These are phyloP conservation scores for Coelastrella sp. DNA, from an alignment of 139 green algal genomes.

Conservation along the genomic window DNA sequence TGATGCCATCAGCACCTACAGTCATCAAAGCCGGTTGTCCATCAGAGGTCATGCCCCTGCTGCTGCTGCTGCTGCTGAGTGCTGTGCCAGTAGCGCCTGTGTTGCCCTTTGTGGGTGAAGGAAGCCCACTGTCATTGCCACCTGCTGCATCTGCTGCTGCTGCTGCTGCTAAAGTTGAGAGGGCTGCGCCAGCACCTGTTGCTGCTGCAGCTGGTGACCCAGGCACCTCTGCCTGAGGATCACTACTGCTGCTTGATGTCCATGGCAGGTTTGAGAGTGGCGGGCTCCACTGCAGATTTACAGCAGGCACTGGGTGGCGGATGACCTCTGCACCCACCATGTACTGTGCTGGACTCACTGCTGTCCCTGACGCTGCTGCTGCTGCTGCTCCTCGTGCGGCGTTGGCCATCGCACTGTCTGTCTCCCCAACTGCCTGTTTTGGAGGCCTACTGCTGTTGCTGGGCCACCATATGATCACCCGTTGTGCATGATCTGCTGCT, in stretches of 20 bases:
- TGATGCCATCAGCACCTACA: conserved; percentile 61
- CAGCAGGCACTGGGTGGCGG: conserved; percentile 54
- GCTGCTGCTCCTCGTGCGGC: background rate
- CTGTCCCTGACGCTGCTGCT: background rate
- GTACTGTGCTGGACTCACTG: background rate
- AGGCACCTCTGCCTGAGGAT: too few species aligned
- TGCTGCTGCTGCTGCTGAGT: conserved; percentile 15
- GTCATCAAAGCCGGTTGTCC: conserved; percentile 72
- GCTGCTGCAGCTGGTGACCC: background rate
- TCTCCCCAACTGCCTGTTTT: background rate
- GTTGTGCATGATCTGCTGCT: background rate
- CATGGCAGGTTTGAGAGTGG: conserved; percentile 20
- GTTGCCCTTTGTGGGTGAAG: background rate
- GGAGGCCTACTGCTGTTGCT: background rate
- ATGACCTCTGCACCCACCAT: conserved; percentile 59
- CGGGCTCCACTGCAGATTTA: conserved; percentile 63
- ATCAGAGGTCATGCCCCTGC: conserved; percentile 16
- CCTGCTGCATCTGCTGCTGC: conserved; percentile 22
- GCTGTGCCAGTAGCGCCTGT: conserved; percentile 8
- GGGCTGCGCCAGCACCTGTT: background rate
- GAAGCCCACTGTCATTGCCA: background rate
- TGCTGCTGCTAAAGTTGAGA: background rate
- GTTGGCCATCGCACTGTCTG: too few species aligned
- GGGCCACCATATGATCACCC: conserved; percentile 71
- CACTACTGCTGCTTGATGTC: conserved; percentile 1